A percentile compares a stretch with the other conserved stretches of the same genome.
These are phyloP conservation scores for Coniella vitis DNA, from an alignment of 2,329 filamentous ascomycete genomes.

Conservation along the genomic window DNA sequence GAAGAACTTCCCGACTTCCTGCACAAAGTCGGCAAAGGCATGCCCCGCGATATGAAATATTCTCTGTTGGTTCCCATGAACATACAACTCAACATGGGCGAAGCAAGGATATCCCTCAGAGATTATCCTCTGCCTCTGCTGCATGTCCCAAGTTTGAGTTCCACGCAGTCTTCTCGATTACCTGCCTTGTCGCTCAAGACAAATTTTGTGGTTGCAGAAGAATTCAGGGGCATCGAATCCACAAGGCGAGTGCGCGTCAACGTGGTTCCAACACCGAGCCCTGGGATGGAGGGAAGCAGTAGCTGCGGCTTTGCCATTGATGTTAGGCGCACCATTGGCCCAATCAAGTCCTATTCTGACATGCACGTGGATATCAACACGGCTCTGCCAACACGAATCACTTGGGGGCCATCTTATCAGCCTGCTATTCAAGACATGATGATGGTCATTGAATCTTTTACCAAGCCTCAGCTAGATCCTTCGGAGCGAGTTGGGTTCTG, in stretches of 20 bases:
- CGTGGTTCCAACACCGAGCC: slow-evolving; percentile 66
- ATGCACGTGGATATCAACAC: slow-evolving; percentile 91
- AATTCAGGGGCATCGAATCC: slow-evolving; percentile 75
- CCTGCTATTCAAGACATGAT: slow-evolving; percentile 99
- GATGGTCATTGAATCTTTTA: slow-evolving; percentile 98
- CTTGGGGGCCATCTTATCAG: slow-evolving; percentile 96
- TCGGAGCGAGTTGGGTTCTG: slow-evolving; percentile 95
- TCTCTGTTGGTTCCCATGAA: slow-evolving; percentile 85
- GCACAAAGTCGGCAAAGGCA: slow-evolving; percentile 88
- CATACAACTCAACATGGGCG: slow-evolving; percentile 82
- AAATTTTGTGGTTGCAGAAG: slow-evolving; percentile 94
- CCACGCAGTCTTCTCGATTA: slow-evolving; percentile 70
- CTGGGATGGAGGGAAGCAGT: slow-evolving; percentile 47
- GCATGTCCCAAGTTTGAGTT: slow-evolving; percentile 78
- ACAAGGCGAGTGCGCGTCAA: slow-evolving; percentile 74
- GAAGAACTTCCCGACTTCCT: slow-evolving; percentile 77
- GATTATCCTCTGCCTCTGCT: slow-evolving; percentile 91
- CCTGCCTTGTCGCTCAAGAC: slow-evolving; percentile 79
- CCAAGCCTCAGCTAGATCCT: slow-evolving; percentile 87
- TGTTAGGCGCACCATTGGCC: slow-evolving; percentile 83
- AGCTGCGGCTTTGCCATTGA: slow-evolving; percentile 72
- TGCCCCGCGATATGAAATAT: slow-evolving; percentile 88
- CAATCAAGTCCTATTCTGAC: slow-evolving; percentile 94
- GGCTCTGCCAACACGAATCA: slow-evolving; percentile 82
- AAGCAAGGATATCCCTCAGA: slow-evolving; percentile 76